Evolutionary conservation across 352 stramenopile species (phyloP).

Genomic region (Phytophthora capsici): DNA sequence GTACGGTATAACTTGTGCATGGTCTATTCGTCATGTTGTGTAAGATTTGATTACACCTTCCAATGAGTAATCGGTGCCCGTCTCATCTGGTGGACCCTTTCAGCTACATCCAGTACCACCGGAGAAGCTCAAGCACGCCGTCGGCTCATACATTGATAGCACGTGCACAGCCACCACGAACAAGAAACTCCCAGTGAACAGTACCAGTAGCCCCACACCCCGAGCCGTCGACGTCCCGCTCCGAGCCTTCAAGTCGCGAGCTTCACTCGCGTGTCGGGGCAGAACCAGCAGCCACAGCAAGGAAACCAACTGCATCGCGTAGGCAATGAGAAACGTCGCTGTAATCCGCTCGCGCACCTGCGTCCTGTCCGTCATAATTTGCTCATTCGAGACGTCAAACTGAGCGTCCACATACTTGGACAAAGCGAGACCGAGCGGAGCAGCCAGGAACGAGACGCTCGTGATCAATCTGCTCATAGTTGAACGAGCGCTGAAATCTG

Average conservation of each 20-base stretch:
- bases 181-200: slow-evolving; percentile 23
- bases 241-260: slow-evolving; percentile 35
- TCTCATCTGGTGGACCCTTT: slow-evolving; percentile 2
- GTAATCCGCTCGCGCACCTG: slow-evolving; percentile 47
- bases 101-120: slow-evolving; percentile 47
- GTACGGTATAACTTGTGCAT: no score
- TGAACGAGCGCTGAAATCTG: slow-evolving; percentile 29
- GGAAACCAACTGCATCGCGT: slow-evolving; percentile 48
- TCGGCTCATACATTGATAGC: slow-evolving; percentile 57
- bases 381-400: slow-evolving; percentile 52
- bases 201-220: slow-evolving; percentile 16
- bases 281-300: slow-evolving; percentile 52
- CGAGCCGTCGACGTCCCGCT: slow-evolving; percentile 34
- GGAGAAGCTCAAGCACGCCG: slow-evolving; percentile 50
- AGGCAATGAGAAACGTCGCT: slow-evolving; percentile 56
- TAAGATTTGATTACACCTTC: slow-evolving; percentile 4
- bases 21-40: not conserved
- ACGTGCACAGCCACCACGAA: slow-evolving; percentile 47
- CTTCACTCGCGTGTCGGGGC: slow-evolving; percentile 43
- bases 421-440: slow-evolving; percentile 47
- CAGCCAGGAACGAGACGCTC: slow-evolving; percentile 49
- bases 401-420: slow-evolving; percentile 65
- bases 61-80: slow-evolving; percentile 9
- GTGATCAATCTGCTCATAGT: slow-evolving; percentile 50
- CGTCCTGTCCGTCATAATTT: slow-evolving; percentile 46